Conservation (phyloP, 2,329 filamentous ascomycete genomes). For the Alternaria angustiovoidea region DNA sequence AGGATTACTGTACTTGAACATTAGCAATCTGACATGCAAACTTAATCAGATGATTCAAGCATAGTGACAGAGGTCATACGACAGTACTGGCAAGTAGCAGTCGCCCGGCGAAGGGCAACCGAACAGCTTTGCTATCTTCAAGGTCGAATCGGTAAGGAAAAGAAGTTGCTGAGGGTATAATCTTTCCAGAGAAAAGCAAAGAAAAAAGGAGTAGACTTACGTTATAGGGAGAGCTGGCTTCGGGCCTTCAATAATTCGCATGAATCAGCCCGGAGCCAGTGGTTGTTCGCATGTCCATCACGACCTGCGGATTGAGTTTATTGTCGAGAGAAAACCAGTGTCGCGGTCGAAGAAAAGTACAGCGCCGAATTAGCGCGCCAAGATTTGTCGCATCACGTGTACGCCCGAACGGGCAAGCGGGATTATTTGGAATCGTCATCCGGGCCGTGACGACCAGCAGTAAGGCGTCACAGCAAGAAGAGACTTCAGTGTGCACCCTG, state of each 20-base stretch:
- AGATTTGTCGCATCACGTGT: constrained; percentile 16
- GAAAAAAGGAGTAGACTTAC: constrained; percentile 17
- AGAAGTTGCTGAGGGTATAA: constrained; percentile 82
- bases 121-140: constrained; percentile 77
- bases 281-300: constrained; percentile 2
- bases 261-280: constrained; percentile 16
- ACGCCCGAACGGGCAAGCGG: constrained; percentile 11
- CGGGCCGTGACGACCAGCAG: neutral
- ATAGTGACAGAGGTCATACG: constrained; percentile 68
- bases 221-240: constrained; percentile 8
- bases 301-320: neutral
- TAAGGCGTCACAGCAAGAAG: neutral
- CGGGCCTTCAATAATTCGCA: constrained; percentile 1
- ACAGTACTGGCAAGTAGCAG: constrained; percentile 93
- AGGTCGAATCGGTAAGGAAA: constrained; percentile 89
- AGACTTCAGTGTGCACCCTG: neutral
- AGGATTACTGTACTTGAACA: constrained; percentile 9
- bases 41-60: neutral
- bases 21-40: constrained; percentile 21
- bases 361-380: constrained; percentile 26
- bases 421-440: constrained; percentile 22
- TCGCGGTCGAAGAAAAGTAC: constrained; percentile 32
- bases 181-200: constrained; percentile 61
- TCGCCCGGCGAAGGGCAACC: constrained; percentile 68
- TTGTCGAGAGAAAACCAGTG: constrained; percentile 17